phyloP scores from a whole-genome alignment of 306 rosid genomes.

The Mucuna pruriens region DNA sequence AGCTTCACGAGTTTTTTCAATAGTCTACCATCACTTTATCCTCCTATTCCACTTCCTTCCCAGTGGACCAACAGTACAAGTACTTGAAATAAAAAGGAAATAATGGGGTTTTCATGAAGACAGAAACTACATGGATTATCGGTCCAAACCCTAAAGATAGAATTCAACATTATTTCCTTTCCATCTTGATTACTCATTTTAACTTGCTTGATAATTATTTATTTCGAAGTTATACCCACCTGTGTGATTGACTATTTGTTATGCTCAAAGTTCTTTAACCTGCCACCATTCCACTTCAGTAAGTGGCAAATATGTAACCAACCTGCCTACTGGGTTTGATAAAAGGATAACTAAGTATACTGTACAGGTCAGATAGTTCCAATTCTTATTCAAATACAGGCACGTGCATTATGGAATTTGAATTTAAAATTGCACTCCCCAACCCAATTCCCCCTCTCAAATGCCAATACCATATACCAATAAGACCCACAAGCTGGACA shows the following conservation, averaged over 20 bases:
- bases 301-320: background rate
- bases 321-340: background rate
- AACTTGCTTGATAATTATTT: background rate
- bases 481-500: background rate
- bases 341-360: background rate
- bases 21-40: background rate
- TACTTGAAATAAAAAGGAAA: background rate
- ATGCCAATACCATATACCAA: background rate
- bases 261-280: background rate
- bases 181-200: background rate
- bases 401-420: background rate
- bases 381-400: background rate
- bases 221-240: background rate
- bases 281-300: background rate
- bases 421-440: background rate
- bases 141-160: background rate
- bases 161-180: background rate
- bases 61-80: background rate
- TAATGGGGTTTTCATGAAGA: background rate
- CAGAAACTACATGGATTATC: background rate
- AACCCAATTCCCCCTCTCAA: slow-evolving; percentile 20
- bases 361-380: background rate
- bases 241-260: background rate
- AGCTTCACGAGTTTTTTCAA: background rate
- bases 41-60: background rate